Evolutionary conservation across 2,329 filamentous ascomycete genomes (phyloP), one percentile per base, ranked within the genome.

Genomic region (Trichophyton verrucosum): DNA sequence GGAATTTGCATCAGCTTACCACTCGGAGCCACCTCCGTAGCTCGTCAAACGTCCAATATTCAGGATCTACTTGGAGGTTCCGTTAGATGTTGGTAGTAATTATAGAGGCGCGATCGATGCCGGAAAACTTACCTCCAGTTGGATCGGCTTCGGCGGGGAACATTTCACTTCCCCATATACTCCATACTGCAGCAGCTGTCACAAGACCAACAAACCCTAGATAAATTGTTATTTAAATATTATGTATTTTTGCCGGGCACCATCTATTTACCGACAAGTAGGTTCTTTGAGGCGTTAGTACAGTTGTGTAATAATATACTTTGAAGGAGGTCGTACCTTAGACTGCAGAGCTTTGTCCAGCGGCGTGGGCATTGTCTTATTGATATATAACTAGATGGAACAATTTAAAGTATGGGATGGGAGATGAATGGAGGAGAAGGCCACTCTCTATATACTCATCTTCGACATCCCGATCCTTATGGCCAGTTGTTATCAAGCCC

Each of bases 161-260:
- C 69, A 96, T 82, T 64, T 92, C 89, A 59, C 83, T 81, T 61
- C 90, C 90, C 86, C 88, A 95, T 67, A 96, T 92, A 17, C 83
- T 82, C 86, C 88, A 96, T 47, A 83, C 84, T 15, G 90, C 87
- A 1, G 87, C 90, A 1, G 88, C 89, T 5, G 88, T 88, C 13
- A 96, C 82, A 59, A 95, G 81, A 8, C 88, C 89, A 3, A 87
- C 85, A 71, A 96, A 96, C 17, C 86, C 89, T 86, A 76, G 60
- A 63, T 49, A 17, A 51, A 6, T 1, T 1, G 42, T 57, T 56
- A 60, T 63, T 63, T 62, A 58, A 22, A 47, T 8, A 22, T 3
- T 7, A 33, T 9, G 9, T 9, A 17, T 17, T 49, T 42, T 49
- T 8, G 27, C 7, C 36, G 62, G 22, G 20, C 11, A 24, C 8